Evolutionary conservation across 352 stramenopile genomes (phyloP), one percentile per base, ranked within the genome.

Genomic region (Globisporangium spiculum): DNA sequence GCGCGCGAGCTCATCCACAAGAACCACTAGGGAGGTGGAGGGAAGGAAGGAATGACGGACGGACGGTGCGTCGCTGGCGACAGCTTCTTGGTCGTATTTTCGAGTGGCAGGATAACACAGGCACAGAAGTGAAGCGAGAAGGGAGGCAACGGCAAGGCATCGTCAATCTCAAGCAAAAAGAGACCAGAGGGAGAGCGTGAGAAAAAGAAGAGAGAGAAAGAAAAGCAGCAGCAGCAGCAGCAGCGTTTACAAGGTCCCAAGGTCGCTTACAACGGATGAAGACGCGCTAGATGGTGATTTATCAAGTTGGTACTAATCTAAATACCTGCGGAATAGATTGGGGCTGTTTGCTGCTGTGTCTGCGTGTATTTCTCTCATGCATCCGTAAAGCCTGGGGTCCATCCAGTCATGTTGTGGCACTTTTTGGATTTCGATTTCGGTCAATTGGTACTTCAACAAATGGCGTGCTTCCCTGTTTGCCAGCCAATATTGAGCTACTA

Each of bases 1-100:
- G 70, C 73, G 63, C 81, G 77, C 71, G 82, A 94, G 68, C 90
- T 91, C 75, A 58, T 86, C 69, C 77, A 93, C 84, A 94, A 94
- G 81, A 84, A 91, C 66, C 86, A 94, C 74, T 94, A 92, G 54
- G 38, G 18, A 26, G 14, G 22, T 4, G 10, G 36, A 44, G 10
- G 3, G 12, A 22, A 27, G 1, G 24, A n/a, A 27, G 7, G 27
- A 1, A 14, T n/a, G 24, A 41, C 8, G 34, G 8, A 44, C 12
- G 36, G 36, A 44, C 38, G 38, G 38, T 5, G 41, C 30, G 59
- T 55, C 36, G 4, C 36, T 16, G 16, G 44, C 6, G 18, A 24
- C 44, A n/a, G 18, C 18, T 22, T n/a, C 44, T 24, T 12, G 16
- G 4, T 10, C 18, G 18, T 22, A 22, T 52, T 24, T 24, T 52